These are phyloP conservation scores for Rhodotorula taiwanensis DNA, from an alignment of 768 basidiomycete genomes.

Conservation along the genomic window DNA sequence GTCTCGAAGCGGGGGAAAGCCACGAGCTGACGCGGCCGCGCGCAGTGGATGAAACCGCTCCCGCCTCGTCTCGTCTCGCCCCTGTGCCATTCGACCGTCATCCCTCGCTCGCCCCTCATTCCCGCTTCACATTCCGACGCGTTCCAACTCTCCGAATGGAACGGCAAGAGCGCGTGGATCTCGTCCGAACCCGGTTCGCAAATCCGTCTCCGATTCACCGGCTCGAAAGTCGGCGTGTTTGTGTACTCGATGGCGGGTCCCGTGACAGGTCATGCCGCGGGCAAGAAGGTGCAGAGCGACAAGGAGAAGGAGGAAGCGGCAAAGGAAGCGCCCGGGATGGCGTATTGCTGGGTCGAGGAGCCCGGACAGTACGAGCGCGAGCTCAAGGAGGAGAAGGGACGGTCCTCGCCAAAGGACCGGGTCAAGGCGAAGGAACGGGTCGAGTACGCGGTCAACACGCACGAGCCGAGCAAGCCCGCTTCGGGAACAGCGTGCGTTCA, in stretches of 20 bases:
- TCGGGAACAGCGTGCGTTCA: conserved; percentile 16
- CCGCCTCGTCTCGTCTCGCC: conserved; percentile 9
- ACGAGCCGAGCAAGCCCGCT: conserved; percentile 5
- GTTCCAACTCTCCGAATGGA: conserved; percentile 19
- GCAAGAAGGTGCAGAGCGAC: no score
- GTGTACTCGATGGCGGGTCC: conserved; percentile 7
- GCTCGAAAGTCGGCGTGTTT: conserved; percentile 21
- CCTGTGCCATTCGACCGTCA: conserved; percentile 13
- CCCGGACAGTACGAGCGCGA: no score
- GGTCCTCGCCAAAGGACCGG: neutral
- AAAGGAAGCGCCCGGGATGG: conserved; percentile 12
- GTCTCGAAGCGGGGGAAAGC: no score
- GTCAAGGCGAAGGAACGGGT: no score
- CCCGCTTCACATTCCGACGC: conserved; percentile 6
- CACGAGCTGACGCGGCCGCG: no score
- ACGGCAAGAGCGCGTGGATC: conserved; percentile 26
- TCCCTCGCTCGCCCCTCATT: conserved; percentile 2
- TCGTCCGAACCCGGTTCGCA: conserved; percentile 7
- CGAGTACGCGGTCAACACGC: neutral
- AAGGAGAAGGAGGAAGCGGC: conserved; percentile 16
- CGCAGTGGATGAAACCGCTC: conserved; percentile 13
- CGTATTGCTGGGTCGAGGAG: conserved; percentile 24
- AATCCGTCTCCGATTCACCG: conserved; percentile 20
- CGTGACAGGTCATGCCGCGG: no score
- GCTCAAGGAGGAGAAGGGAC: neutral